Evolutionary conservation across 2,329 filamentous ascomycete genomes (phyloP), one percentile per base, ranked within the genome.

Genomic region (Helminthosporium solani): DNA sequence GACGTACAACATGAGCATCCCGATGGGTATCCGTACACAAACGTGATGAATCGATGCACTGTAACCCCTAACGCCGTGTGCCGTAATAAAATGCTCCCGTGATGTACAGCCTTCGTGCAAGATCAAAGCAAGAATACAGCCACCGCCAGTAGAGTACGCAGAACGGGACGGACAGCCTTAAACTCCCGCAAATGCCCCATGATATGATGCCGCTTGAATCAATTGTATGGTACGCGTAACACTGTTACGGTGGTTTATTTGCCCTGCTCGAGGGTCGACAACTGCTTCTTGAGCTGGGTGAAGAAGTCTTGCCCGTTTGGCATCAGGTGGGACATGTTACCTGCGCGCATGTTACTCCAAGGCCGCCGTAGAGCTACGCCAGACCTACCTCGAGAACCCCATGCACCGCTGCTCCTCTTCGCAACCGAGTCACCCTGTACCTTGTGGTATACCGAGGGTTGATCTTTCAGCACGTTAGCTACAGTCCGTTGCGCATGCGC

Each of bases 261-360:
- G 52, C 41, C 56, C 46, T 70, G 66, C 49, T 75, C 70, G 40
- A 74, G 56, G 25, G 54, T 63, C 8, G 61, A 64, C 19, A 75
- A 58, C 59, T 75, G 72, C 69, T 75, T 75, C 54, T 71, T 71
- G 38, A 76, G 65, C 46, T 73, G 69, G 16, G 63, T 66, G 57
- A 74, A 73, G 61, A 76, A 76, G 49, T 71, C 66, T 52, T 74
- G 71, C 23, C 70, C 70, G 28, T 65, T 71, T 14, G 73, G 71
- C 72, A 74, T 74, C n/a, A 67, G 57, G 49, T 71, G 65, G 25
- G 63, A 55, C 59, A 66, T 67, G 46, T 60, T 66, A 40, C 66
- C 67, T 70, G 54, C 28, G 38, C 25, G 11, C 14, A 20, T 38
- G 54, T 65, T 49, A 62, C 40, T 44, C 11, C 30, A 21, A n/a